Base-by-base conservation (phyloP, 768 basidiomycete species). In the Agaricus subrufescens region DNA sequence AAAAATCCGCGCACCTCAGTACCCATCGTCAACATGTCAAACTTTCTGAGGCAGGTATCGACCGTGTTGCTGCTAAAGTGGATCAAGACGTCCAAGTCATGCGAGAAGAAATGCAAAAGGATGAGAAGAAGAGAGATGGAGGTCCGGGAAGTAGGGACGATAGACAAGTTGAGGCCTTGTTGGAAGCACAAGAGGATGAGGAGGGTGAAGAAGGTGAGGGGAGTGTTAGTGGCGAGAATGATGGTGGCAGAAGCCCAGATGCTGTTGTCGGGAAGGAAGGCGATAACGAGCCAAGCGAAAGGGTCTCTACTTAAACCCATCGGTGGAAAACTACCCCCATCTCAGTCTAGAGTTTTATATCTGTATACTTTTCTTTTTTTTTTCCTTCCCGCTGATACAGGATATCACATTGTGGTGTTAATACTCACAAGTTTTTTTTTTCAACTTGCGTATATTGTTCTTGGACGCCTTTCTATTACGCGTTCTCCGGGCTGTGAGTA, bases 31-130 rank as follows among this genome's bases (percentile, higher is more conserved):
- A 79, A 1, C 89, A 90, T 47, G 88, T 94, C 42, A 85, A 90
- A 15, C 87, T 98, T 56, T 91, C 93, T 0, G 87, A 93, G 65
- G 87, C 89, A 15, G 89, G 84, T 43, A 90, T 96, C 71, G 94
- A 98, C 69, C 82, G 92, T 62, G 87, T 91, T 27, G 91, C 87
- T 3, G 77, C 83, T 46, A 93, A 86, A 67, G 92, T 94, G 52
- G 93, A 95, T 62, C 81, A 86, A 50, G 89, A 91, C 55, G 90
- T 94, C 54, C 87, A 87, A 63, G 81, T 82, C 44, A 84, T 92
- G 85, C 83, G 87, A 11, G 83, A 87, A 58, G 85, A 89, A 70
- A 81, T 92, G 59, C 80, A 85, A 63, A 75, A 85, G 47, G 85
- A 87, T 26, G 87, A 89, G 45, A 80, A 80, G 15, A 67, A 75